phyloP scores from a whole-genome alignment of 208 protist genomes.

The Acanthamoeba castellanii region DNA sequence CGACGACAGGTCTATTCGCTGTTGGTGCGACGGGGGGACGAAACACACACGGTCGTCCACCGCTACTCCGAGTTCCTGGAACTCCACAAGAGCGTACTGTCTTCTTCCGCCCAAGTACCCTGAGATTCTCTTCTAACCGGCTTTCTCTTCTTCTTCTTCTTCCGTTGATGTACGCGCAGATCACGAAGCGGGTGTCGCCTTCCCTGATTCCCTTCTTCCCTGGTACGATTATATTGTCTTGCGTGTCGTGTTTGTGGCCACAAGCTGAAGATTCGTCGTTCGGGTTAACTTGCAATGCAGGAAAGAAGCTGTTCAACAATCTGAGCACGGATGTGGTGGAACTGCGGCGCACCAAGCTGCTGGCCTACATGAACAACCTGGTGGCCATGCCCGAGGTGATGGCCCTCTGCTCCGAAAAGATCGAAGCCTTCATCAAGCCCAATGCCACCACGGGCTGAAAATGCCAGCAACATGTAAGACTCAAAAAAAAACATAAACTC shows the following conservation, averaged over 20 bases:
- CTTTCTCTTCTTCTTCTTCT: background rate
- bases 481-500: background rate
- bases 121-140: background rate
- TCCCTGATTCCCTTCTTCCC: background rate
- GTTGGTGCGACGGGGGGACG: background rate
- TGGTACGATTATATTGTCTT: background rate
- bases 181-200: background rate
- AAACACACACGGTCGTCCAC: background rate
- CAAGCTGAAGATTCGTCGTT: background rate
- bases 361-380: constrained; percentile 36
- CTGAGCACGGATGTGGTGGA: background rate
- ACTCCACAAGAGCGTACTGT: background rate
- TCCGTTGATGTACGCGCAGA: background rate
- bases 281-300: background rate
- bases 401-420: background rate
- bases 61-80: constrained; percentile 5
- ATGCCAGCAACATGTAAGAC: no score
- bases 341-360: background rate
- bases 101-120: no score
- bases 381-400: constrained; percentile 29
- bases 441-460: no score
- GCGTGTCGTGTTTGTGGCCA: background rate
- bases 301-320: background rate
- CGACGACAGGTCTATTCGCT: background rate
- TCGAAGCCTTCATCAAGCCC: background rate